Percentiles rank a stretch among this genome's conserved stretches.
Evolutionary conservation across 805 yeast species (phyloP).

Genomic region (Metschnikowia colocasiae): DNA sequence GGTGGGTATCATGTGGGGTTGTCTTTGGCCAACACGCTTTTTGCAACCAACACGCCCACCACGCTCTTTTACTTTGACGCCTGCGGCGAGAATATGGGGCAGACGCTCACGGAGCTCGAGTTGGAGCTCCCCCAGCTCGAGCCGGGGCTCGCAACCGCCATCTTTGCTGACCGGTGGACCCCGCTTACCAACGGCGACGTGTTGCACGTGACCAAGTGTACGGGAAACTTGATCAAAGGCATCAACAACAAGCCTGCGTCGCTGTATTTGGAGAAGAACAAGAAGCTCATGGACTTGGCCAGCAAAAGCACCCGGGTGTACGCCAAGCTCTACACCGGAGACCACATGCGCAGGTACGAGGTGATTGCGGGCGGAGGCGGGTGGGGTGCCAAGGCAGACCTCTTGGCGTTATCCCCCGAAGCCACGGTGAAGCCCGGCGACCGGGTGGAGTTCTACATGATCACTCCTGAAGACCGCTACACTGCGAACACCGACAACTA

Average conservation of each 20-base stretch:
- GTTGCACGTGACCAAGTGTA: slow-evolving; percentile 45
- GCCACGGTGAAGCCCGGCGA: slow-evolving; percentile 47
- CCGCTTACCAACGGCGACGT: slow-evolving; percentile 24
- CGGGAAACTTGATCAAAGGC: slow-evolving; percentile 57
- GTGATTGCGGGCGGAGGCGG: slow-evolving; percentile 75
- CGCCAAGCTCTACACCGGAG: slow-evolving; percentile 26
- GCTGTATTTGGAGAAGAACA: slow-evolving; percentile 46
- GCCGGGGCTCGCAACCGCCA: slow-evolving; percentile 7
- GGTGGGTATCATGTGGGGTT: slow-evolving; percentile 19
- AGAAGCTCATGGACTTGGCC: slow-evolving; percentile 33
- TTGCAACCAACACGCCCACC: slow-evolving; percentile 31
- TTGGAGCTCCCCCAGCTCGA: slow-evolving; percentile 22
- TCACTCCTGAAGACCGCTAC: slow-evolving; percentile 34
- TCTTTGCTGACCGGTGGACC: slow-evolving; percentile 32
- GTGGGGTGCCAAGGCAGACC: slow-evolving; percentile 67
- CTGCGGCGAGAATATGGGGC: slow-evolving; percentile 23
- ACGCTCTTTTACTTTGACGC: slow-evolving; percentile 35
- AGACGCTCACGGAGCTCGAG: slow-evolving; percentile 26
- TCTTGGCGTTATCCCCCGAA: slow-evolving; percentile 62
- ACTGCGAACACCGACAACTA: neutral
- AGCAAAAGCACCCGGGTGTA: slow-evolving; percentile 44
- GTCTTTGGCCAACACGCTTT: slow-evolving; percentile 39
- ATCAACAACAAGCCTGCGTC: slow-evolving; percentile 58
- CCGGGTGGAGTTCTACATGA: slow-evolving; percentile 44
- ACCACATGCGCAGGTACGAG: slow-evolving; percentile 32